Evolutionary conservation across 441 rosid genomes (phyloP).

Genomic region (Metrosideros polymorpha): DNA sequence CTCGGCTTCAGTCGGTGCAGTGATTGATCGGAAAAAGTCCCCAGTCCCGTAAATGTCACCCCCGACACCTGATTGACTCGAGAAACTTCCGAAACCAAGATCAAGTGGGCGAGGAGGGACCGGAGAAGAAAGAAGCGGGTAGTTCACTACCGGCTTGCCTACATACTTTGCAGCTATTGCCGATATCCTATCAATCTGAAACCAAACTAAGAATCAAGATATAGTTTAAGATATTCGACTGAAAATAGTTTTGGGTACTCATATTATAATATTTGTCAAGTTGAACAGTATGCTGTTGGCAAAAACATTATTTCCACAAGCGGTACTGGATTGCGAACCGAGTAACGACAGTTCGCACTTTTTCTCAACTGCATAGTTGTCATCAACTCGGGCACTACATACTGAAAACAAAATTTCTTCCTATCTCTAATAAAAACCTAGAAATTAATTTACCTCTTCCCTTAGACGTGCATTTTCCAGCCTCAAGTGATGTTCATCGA

Average conservation of each 20-base stretch:
- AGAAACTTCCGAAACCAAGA: slow-evolving; percentile 49
- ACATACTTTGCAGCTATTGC: slow-evolving; percentile 89
- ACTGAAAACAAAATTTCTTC: background rate
- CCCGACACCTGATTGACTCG: slow-evolving; percentile 41
- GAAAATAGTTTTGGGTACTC: background rate
- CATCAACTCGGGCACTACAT: background rate
- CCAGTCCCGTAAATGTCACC: slow-evolving; percentile 57
- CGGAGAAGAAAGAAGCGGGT: slow-evolving; percentile 56
- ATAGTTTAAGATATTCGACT: background rate
- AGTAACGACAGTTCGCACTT: background rate
- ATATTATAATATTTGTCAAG: background rate
- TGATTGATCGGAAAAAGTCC: slow-evolving; percentile 59
- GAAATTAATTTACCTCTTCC: slow-evolving; percentile 55
- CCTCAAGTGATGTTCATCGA: slow-evolving; percentile 86
- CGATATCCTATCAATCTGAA: slow-evolving; percentile 77
- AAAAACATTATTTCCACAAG: background rate
- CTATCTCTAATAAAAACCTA: background rate
- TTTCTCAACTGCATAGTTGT: background rate
- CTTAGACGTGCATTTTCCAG: slow-evolving; percentile 76
- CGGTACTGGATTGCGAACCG: background rate
- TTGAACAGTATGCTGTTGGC: background rate
- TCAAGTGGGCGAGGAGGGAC: slow-evolving; percentile 56
- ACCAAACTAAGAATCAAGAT: background rate
- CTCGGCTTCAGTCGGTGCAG: slow-evolving; percentile 51
- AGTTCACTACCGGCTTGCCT: slow-evolving; percentile 75